phyloP scores from a whole-genome alignment of 2,329 filamentous ascomycete species.

The Colletotrichum costaricense region DNA sequence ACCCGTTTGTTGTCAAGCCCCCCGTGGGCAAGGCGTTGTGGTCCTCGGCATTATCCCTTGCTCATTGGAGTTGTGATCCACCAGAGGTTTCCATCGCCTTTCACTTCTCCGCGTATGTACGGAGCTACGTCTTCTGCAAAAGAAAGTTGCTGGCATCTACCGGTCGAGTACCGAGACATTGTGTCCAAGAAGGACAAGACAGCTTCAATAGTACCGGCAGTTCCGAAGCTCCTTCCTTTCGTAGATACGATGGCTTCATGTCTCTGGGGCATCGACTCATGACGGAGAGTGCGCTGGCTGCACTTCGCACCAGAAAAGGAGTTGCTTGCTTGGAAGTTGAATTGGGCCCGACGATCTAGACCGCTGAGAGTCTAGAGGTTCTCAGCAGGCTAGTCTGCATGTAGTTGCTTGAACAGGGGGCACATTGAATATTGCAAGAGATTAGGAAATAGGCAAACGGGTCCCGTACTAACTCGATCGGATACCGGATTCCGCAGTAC shows the following conservation, averaged over 20 bases:
- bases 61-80: background rate
- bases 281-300: background rate
- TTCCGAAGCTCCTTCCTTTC: background rate
- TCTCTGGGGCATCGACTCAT: too few species aligned
- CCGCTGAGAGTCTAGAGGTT: background rate
- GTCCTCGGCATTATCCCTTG: background rate
- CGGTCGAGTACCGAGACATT: background rate
- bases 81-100: background rate
- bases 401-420: background rate
- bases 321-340: background rate
- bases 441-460: background rate
- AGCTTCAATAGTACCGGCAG: background rate
- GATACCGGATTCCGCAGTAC: conserved; percentile 1
- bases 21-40: background rate
- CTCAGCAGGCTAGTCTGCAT: conserved; percentile 6
- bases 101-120: background rate
- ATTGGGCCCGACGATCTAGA: background rate
- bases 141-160: background rate
- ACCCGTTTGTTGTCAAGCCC: background rate
- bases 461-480: conserved; percentile 15
- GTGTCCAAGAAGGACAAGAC: background rate
- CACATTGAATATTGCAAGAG: background rate
- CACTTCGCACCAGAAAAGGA: background rate
- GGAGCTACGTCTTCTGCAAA: background rate
- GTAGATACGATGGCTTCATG: background rate